These are phyloP conservation scores for Ottelia alismoides DNA, from an alignment of 106 monocot species.

Conservation along the genomic window DNA sequence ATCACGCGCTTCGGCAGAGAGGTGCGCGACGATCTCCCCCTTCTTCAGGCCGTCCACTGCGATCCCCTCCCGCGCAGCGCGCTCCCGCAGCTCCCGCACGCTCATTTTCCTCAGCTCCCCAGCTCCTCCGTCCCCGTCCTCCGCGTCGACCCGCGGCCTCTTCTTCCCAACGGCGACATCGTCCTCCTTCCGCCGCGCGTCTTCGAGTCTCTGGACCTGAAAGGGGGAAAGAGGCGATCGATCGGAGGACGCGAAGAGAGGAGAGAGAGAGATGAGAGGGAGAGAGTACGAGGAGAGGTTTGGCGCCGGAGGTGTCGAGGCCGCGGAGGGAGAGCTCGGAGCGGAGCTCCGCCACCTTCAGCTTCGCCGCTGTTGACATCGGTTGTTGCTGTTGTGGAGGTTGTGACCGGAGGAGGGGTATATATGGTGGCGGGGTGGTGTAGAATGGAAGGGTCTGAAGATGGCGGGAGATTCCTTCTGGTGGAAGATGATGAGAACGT, in stretches of 20 bases:
- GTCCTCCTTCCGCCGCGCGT: constrained; percentile 12
- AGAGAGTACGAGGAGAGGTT: constrained; percentile 25
- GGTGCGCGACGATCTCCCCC: constrained; percentile 24
- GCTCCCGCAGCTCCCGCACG: constrained; percentile 18
- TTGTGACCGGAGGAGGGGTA: too few relatives aligned
- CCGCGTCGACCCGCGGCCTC: too few relatives aligned
- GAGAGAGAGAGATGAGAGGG: too few relatives aligned
- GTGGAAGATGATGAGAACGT: too few relatives aligned
- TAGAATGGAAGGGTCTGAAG: too few relatives aligned
- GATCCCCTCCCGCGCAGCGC: constrained; percentile 16
- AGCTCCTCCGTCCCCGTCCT: too few relatives aligned
- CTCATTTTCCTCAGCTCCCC: too few relatives aligned
- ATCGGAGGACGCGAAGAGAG: too few relatives aligned
- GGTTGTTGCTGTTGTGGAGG: too few relatives aligned
- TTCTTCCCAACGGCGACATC: constrained; percentile 13
- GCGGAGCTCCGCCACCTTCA: constrained; percentile 45
- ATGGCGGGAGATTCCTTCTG: too few relatives aligned
- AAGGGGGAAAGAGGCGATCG: constrained; percentile 3
- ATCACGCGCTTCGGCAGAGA: constrained; percentile 14
- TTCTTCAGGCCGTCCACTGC: constrained; percentile 28
- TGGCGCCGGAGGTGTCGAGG: constrained; percentile 26
- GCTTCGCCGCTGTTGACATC: too few relatives aligned
- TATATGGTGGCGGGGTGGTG: too few relatives aligned
- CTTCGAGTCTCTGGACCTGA: constrained; percentile 37
- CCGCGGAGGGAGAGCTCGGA: constrained; percentile 38